These are phyloP conservation scores for Verticillium alfalfae DNA, from an alignment of 2,329 filamentous ascomycete genomes.

Conservation along the genomic window DNA sequence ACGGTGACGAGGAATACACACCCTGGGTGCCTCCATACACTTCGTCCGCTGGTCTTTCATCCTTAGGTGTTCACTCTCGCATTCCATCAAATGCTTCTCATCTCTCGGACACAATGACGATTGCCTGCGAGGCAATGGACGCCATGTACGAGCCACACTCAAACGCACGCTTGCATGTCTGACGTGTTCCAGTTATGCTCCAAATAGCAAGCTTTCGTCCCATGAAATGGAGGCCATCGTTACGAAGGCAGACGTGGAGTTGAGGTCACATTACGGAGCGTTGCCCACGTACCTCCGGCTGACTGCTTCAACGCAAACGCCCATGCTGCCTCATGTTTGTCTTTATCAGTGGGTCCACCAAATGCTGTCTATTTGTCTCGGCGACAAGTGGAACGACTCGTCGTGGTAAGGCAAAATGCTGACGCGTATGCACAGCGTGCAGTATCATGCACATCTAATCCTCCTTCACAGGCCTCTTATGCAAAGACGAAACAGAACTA, in stretches of 20 bases:
- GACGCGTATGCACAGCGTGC: slow-evolving; percentile 8
- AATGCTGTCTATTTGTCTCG: not conserved
- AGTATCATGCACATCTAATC: slow-evolving; percentile 15
- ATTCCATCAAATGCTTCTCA: slow-evolving; percentile 9
- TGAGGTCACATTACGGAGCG: slow-evolving; percentile 10
- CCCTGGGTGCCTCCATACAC: slow-evolving; percentile 8
- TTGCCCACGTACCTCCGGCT: slow-evolving; percentile 11
- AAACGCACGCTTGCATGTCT: not conserved
- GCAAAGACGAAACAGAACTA: not conserved
- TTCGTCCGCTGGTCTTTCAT: not conserved
- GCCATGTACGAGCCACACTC: slow-evolving; percentile 3
- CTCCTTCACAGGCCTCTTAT: slow-evolving; percentile 15
- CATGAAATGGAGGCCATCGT: slow-evolving; percentile 9
- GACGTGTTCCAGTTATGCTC: not conserved
- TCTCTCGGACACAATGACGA: slow-evolving; percentile 10
- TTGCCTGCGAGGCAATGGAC: slow-evolving; percentile 14
- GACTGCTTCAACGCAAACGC: slow-evolving; percentile 6
- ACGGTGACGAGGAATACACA: slow-evolving; percentile 9
- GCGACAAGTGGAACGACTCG: too few relatives aligned
- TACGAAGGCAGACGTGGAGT: slow-evolving; percentile 10
- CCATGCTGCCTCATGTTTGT: slow-evolving; percentile 15
- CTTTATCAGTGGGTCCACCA: slow-evolving; percentile 13
- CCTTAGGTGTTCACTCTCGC: slow-evolving; percentile 7
- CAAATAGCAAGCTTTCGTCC: slow-evolving; percentile 3
- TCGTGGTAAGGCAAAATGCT: too few relatives aligned